Evolutionary conservation across 2,329 filamentous ascomycete species (phyloP), one percentile per base, ranked within the genome.

Genomic region (Remersonia thermophila): DNA sequence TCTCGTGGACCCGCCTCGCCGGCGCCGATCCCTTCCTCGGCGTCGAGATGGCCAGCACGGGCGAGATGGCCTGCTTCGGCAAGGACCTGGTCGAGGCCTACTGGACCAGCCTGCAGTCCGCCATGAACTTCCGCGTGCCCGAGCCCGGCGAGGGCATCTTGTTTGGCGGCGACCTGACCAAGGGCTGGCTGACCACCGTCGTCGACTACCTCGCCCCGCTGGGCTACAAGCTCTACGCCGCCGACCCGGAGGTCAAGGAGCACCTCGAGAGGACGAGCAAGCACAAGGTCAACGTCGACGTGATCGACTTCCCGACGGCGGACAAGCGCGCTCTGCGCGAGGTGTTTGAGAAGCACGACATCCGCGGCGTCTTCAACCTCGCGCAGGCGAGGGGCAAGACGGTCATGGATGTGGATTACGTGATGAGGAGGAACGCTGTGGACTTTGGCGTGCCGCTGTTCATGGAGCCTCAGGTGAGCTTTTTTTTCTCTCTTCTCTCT

Each of bases 111-210:
- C 69, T 94, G 43, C 91, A 98, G 65, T 91, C 85, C 14, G 89
- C 84, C 52, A 98, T 96, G 89, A 98, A 96, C 76, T 96, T 96
- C 83, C 84, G 87, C 50, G 75, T 95, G 53, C 91, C 91, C 30
- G 80, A 93, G 60, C 83, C 86, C 36, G 91, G 91, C 47, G 86
- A 95, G 69, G 89, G 91, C 65, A 78, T 98, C 40, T 78, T 98
- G 36, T 84, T 98, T 47, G 91, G 91, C 46, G 91, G 91, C 51
- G 84, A 95, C 57, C 64, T 77, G 42, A 69, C 66, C 48, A 80
- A 78, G 60, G 59, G 78, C 41, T 76, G 76, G 61, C 71, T 98
- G 39, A 73, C 78, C 41, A 72, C 75, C 54, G 80, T 96, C 41
- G 83, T 91, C 46, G 79, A 94, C 60, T 89, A 85, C 63, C 68